Conservation (phyloP, 2,329 filamentous ascomycete species). For the Mariannaea sp. region DNA sequence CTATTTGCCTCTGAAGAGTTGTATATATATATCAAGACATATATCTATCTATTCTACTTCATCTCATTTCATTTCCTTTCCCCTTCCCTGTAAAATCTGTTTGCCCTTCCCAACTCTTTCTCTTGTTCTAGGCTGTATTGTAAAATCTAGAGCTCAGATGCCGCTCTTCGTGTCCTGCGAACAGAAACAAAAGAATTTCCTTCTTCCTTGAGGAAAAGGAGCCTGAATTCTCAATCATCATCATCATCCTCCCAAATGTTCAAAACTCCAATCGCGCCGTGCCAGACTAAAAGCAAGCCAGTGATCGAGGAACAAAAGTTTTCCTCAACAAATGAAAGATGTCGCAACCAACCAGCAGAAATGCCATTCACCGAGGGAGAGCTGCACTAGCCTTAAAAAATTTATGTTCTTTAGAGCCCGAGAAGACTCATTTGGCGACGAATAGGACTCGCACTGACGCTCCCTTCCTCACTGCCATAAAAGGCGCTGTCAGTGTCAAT, state of each 20-base stretch:
- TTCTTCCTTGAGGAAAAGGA: no score
- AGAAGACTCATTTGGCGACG: slow-evolving; percentile 75
- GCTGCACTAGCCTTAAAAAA: not conserved
- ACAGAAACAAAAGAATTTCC: no score
- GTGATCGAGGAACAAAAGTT: slow-evolving; percentile 3
- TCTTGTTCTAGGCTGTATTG: not conserved
- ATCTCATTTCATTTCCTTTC: no score
- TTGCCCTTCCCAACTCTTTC: not conserved
- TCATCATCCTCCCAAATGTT: slow-evolving; percentile 9
- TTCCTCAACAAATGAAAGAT: slow-evolving; percentile 12
- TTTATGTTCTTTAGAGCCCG: slow-evolving; percentile 43
- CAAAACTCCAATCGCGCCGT: slow-evolving; percentile 34
- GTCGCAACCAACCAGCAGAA: not conserved
- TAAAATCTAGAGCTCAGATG: slow-evolving; percentile 13
- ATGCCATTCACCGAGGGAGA: not conserved
- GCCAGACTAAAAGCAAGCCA: slow-evolving; percentile 9
- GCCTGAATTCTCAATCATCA: no score
- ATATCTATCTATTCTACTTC: no score
- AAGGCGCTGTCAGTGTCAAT: slow-evolving; percentile 86
- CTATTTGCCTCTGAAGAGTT: no score
- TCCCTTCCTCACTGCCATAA: slow-evolving; percentile 75
- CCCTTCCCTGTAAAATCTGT: no score
- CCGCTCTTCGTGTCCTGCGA: slow-evolving; percentile 4
- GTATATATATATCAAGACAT: no score
- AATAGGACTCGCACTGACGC: slow-evolving; percentile 68